Percentiles rank a stretch among this genome's conserved stretches.
phyloP scores from a whole-genome alignment of 1,284 basidiomycete species.

The Peniophora sp. region DNA sequence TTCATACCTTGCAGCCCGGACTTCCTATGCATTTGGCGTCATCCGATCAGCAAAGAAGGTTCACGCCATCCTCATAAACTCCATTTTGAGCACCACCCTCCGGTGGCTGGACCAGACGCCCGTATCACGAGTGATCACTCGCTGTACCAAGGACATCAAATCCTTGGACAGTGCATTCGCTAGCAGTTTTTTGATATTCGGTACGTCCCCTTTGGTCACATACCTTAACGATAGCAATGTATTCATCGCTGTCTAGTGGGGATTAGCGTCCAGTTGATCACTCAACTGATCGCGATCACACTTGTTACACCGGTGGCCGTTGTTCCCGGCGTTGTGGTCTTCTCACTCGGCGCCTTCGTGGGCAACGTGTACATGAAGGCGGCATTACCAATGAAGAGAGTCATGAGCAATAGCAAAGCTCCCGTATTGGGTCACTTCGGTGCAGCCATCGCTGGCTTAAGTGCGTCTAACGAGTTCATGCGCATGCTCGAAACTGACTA shows the following conservation, averaged over 20 bases:
- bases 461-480: too few species aligned
- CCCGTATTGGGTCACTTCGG: slow-evolving; percentile 68
- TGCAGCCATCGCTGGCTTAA: slow-evolving; percentile 57
- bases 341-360: slow-evolving; percentile 35
- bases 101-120: slow-evolving; percentile 54
- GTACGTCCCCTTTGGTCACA: slow-evolving; percentile 23
- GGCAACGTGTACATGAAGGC: slow-evolving; percentile 58
- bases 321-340: slow-evolving; percentile 31
- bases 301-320: slow-evolving; percentile 35
- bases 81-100: slow-evolving; percentile 49
- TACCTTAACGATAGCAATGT: slow-evolving; percentile 16
- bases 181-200: too few species aligned
- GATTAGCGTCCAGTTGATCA: slow-evolving; percentile 23
- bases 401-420: slow-evolving; percentile 61
- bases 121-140: slow-evolving; percentile 46
- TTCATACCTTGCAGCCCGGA: slow-evolving; percentile 18
- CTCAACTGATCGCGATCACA: slow-evolving; percentile 36
- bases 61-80: slow-evolving; percentile 45
- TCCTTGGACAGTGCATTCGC: slow-evolving; percentile 8
- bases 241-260: slow-evolving; percentile 15
- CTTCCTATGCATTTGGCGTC: slow-evolving; percentile 31
- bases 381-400: slow-evolving; percentile 71
- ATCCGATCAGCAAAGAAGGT: slow-evolving; percentile 47
- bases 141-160: slow-evolving; percentile 53
- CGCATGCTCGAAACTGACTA: too few species aligned